Percentiles rank a stretch among this genome's conserved stretches.
Evolutionary conservation across 805 yeast species (phyloP).

Genomic region (Pichia paraexigua): DNA sequence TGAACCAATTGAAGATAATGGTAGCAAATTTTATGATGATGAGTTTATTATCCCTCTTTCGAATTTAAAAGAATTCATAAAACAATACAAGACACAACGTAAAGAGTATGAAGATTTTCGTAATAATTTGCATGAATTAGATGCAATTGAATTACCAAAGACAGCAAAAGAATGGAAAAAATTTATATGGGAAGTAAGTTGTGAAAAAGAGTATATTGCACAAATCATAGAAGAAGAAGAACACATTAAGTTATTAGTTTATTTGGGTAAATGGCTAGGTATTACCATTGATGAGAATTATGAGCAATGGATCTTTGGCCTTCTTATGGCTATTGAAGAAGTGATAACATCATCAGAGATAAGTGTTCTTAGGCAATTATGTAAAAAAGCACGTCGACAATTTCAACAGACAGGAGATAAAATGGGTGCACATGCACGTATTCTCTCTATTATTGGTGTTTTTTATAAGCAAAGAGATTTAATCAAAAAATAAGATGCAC

Average conservation of each 20-base stretch:
- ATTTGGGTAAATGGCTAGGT: constrained; percentile 36
- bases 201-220: constrained; percentile 25
- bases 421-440: background rate
- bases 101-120: constrained; percentile 16
- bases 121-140: constrained; percentile 17
- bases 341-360: constrained; percentile 31
- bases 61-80: constrained; percentile 11
- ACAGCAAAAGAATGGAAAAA: constrained; percentile 37
- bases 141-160: constrained; percentile 29
- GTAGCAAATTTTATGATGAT: background rate
- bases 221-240: constrained; percentile 30
- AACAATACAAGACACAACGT: constrained; percentile 13
- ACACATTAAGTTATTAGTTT: constrained; percentile 32
- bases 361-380: constrained; percentile 34
- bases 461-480: constrained; percentile 11
- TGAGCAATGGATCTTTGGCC: constrained; percentile 33
- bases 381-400: constrained; percentile 29
- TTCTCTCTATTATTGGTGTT: constrained; percentile 6
- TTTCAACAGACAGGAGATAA: background rate
- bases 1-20: background rate
- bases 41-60: background rate
- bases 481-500: background rate
- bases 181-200: constrained; percentile 29
- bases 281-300: constrained; percentile 24
- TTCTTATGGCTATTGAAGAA: constrained; percentile 33